Evolutionary conservation across 2,329 filamentous ascomycete genomes (phyloP).

Genomic region (Claviceps pazoutovae): DNA sequence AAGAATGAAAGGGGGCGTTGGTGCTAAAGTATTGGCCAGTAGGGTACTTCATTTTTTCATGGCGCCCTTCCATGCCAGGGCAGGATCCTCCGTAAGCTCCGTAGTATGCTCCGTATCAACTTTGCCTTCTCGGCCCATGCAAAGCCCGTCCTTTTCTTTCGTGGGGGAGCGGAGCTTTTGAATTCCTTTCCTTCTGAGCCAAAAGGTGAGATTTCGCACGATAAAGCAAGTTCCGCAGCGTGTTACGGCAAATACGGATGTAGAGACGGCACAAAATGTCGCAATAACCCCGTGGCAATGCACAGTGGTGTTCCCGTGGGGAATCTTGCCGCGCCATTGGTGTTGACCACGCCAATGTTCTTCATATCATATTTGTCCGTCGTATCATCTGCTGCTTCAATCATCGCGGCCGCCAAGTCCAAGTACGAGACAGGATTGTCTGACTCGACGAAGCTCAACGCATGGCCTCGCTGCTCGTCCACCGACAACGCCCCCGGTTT

Average conservation of each 20-base stretch:
- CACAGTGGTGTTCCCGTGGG: not conserved
- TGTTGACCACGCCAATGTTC: slow-evolving; percentile 10
- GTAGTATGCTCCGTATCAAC: no score
- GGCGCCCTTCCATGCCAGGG: no score
- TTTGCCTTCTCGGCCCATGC: no score
- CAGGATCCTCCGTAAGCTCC: no score
- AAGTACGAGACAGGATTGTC: slow-evolving; percentile 20
- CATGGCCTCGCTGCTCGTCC: slow-evolving; percentile 22
- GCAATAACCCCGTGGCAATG: slow-evolving; percentile 1
- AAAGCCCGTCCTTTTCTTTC: no score
- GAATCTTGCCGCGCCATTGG: not conserved
- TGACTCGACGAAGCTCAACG: slow-evolving; percentile 22
- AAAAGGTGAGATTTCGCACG: no score
- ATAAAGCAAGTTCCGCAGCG: not conserved
- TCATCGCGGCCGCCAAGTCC: slow-evolving; percentile 26
- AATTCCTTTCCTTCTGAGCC: no score
- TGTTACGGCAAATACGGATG: slow-evolving; percentile 1
- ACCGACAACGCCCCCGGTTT: slow-evolving; percentile 20
- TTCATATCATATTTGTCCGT: slow-evolving; percentile 13
- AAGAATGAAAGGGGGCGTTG: no score
- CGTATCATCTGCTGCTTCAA: slow-evolving; percentile 27
- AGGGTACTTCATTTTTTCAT: no score
- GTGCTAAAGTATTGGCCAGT: no score
- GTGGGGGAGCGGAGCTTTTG: no score
- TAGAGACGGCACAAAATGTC: slow-evolving; percentile 1